A percentile compares a stretch with the other conserved stretches of the same genome.
These are phyloP conservation scores for Abrus precatorius DNA, from an alignment of 306 rosid species.

Conservation along the genomic window DNA sequence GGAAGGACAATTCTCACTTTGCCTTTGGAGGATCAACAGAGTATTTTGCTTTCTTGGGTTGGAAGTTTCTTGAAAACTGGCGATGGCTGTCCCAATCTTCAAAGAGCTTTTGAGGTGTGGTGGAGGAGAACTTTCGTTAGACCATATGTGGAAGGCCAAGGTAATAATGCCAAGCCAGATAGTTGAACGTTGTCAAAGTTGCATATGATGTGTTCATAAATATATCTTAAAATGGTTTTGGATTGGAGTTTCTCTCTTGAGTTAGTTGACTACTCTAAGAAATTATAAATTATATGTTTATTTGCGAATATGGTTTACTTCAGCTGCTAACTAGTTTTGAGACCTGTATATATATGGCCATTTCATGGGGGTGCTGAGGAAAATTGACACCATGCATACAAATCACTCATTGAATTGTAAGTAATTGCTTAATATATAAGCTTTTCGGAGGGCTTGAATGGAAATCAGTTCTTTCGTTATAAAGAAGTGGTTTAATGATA, in stretches of 20 bases:
- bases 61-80: constrained; percentile 85
- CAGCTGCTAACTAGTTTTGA: constrained; percentile 33
- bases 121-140: constrained; percentile 92
- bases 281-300: constrained; percentile 36
- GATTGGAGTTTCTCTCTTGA: constrained; percentile 12
- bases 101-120: constrained; percentile 95
- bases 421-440: constrained; percentile 28
- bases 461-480: constrained; percentile 31
- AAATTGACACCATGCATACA: constrained; percentile 27
- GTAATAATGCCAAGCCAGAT: constrained; percentile 61
- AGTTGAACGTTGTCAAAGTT: constrained; percentile 52
- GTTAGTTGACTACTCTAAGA: constrained; percentile 3
- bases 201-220: constrained; percentile 32
- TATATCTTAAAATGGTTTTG: constrained; percentile 31
- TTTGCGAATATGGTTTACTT: constrained; percentile 30
- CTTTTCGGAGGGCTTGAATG: constrained; percentile 33
- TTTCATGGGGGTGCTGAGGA: constrained; percentile 17
- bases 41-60: constrained; percentile 89
- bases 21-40: constrained; percentile 90
- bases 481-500: not conserved
- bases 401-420: constrained; percentile 38
- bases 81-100: constrained; percentile 93
- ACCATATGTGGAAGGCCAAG: constrained; percentile 70
- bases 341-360: constrained; percentile 30
- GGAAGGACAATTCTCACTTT: constrained; percentile 95